Evolutionary conservation across 1,284 basidiomycete genomes (phyloP), one percentile per base, ranked within the genome.

Genomic region (Apiotrichum veenhuisii): DNA sequence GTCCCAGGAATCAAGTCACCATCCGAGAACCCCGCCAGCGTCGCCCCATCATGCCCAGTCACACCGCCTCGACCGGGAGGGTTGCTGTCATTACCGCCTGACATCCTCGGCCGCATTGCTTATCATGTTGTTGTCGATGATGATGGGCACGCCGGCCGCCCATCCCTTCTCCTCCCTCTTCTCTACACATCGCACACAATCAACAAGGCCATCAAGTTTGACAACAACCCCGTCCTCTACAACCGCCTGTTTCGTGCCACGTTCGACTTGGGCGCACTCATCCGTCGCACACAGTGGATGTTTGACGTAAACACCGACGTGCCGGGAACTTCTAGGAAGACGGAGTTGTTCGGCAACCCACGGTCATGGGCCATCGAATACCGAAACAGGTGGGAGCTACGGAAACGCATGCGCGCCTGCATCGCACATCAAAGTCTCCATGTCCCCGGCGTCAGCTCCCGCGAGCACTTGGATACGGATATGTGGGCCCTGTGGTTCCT

Each of bases 401-500:
- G 68, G 2, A 59, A 50, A 40, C 65, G 72, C 25, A 71, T 78
- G 66, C 63, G 72, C 15, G 57, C 63, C 36, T 64, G 70, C 9
- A 70, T 70, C 50, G 66, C 66, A 42, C 40, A 62, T 11, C 59
- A 61, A 5, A 60, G 63, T 25, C 44, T 76, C 22, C 64, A 72
- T 14, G 63, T 68, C 14, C 64, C 63, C 33, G 66, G 67, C 18
- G 60, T 62, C 27, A 63, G 62, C 54, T 64, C 64, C 22, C 52
- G 48, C 34, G 62, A 62, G 9, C 43, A 60, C 20, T 47, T 76
- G 36, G 61, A 66, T 36, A 70, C 65, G 45, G 76, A 75, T 56
- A 54, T 78, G 33, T 79, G 78, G 78, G 70, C 66, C 2, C 65
- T 77, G n/a, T 80, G 75, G 68, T 72, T 79, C 54, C 65, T 80